Base-by-base conservation (phyloP, 495 filamentous ascomycete species). In the Trichodelitschia bisporula region DNA sequence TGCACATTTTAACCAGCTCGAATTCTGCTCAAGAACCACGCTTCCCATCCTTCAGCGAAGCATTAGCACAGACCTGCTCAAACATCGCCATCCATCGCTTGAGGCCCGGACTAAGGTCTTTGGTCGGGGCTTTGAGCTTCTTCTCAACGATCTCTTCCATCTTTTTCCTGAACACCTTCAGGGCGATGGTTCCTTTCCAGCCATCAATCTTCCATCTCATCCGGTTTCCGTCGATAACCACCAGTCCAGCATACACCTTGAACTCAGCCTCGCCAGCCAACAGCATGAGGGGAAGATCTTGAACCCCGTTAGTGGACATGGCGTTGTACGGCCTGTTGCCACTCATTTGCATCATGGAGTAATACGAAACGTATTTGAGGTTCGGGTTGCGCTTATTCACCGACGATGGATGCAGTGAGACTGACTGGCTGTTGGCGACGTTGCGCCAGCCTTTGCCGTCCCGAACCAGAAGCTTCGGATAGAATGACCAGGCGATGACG, bases 371-470 rank as follows among this genome's bases (percentile, higher is more conserved):
- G 70, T 74, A 91, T 42, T 66, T 66, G n/a, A 75, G 45, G 12
- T 63, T 57, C 10, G 66, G 58, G 14, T 61, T 54, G 13, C 56
- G 62, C 46, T 82, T 77, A 47, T 89, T 92, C 29, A 95, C 75
- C 0, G 78, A 86, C 10, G 66, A 73, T 0, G 79, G 77, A 43
- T 86, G 77, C 5, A 95, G 46, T 30, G 64, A 73, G 34, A 93
- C 79, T 25, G 60, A 59, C 43, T 93, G 83, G 50, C 83, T 90
- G 47, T 91, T 93, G 14, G 72, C 62, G 15, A 90, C 64, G 35
- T 92, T 93, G 26, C 78, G 66, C 63, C 83, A 79, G 12, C 79
- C 78, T 50, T 80, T 89, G 21, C 77, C 79, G 30, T 95, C 82
- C 31, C 71, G 69, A 5, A 69, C 64, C 5, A 93, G 56, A 1